Percentiles rank a stretch among this genome's conserved stretches.
Conservation (phyloP, 2,329 filamentous ascomycete species). For the Akanthomyces muscarius region DNA sequence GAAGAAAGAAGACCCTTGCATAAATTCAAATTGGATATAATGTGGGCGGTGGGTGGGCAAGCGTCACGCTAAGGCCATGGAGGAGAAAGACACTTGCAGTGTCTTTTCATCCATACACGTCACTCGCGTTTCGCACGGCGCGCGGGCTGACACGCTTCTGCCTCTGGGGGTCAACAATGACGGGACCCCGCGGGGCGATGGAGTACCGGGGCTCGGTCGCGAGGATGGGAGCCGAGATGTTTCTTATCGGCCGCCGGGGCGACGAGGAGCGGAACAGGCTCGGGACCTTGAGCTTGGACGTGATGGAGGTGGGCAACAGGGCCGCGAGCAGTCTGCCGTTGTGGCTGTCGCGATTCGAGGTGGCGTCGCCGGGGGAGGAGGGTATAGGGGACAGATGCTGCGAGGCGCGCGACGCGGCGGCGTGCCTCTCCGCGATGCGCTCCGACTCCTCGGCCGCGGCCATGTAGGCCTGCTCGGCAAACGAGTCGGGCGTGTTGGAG, state of each 20-base stretch:
- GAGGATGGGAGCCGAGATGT: constrained; percentile 5
- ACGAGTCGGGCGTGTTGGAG: constrained; percentile 29
- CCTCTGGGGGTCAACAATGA: background rate
- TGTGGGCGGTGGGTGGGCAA: background rate
- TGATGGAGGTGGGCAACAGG: background rate
- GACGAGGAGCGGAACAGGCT: background rate
- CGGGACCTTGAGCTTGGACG: background rate
- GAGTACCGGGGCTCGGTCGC: background rate
- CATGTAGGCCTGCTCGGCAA: constrained; percentile 36
- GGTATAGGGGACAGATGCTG: background rate
- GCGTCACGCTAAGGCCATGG: background rate
- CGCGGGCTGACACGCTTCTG: background rate
- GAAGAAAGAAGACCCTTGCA: background rate
- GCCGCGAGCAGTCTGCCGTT: background rate
- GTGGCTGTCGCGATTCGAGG: background rate
- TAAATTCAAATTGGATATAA: constrained; percentile 8
- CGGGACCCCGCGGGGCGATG: background rate
- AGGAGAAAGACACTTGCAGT: background rate
- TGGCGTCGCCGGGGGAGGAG: background rate
- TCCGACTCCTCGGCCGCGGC: constrained; percentile 27
- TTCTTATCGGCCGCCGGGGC: background rate
- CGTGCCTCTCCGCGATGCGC: constrained; percentile 14
- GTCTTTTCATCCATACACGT: background rate
- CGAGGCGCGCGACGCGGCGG: constrained; percentile 23
- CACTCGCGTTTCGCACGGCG: background rate